Conservation (phyloP, 495 filamentous ascomycete species). For the Penicillium mononematosum region DNA sequence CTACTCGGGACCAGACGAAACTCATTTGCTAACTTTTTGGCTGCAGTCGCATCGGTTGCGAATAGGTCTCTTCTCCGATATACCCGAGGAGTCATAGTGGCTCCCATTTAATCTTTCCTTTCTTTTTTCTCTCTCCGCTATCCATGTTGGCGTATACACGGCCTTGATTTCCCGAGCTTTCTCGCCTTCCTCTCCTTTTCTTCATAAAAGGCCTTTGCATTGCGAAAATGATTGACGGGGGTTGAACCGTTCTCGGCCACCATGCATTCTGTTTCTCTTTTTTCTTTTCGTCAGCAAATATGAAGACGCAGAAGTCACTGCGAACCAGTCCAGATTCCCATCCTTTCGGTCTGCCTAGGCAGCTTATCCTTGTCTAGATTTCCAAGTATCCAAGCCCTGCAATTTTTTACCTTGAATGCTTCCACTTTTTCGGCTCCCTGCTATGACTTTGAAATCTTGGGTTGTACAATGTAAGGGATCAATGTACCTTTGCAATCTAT, state of each 20-base stretch:
- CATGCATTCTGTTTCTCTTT: constrained; percentile 17
- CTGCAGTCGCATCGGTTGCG: constrained; percentile 49
- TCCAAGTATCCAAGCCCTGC: constrained; percentile 16
- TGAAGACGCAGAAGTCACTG: constrained; percentile 21
- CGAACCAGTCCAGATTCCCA: constrained; percentile 14
- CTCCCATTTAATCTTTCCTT: constrained; percentile 22
- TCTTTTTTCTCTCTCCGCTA: constrained; percentile 10
- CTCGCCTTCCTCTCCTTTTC: constrained; percentile 11
- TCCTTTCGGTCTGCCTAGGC: constrained; percentile 6
- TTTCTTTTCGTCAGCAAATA: constrained; percentile 26
- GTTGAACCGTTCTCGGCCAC: constrained; percentile 24
- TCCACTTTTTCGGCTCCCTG: neutral
- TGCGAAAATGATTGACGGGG: constrained; percentile 26
- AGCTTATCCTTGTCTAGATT: constrained; percentile 25
- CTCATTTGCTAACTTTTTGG: constrained; percentile 23
- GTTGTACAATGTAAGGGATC: neutral
- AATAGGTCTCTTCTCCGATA: constrained; percentile 49
- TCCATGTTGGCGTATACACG: constrained; percentile 22
- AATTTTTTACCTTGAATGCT: neutral
- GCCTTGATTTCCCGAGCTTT: constrained; percentile 14
- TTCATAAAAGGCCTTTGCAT: constrained; percentile 28
- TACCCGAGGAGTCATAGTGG: constrained; percentile 44
- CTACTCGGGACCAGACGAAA: neutral
- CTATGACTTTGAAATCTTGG: neutral
- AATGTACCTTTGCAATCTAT: neutral